phyloP scores from a whole-genome alignment of 2,329 filamentous ascomycete species.

The Nothopassalora personata region DNA sequence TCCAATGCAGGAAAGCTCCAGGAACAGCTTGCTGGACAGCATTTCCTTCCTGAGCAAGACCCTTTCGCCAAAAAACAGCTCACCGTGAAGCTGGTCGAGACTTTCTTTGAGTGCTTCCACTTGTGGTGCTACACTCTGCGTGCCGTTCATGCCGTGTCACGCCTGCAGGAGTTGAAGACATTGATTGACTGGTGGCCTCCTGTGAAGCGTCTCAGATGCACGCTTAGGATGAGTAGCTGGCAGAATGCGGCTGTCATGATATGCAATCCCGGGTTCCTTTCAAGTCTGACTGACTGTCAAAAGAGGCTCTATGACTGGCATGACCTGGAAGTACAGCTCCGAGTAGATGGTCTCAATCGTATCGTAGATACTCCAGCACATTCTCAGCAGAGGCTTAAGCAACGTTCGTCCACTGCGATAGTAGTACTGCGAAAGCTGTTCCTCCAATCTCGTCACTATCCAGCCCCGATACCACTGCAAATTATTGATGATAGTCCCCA shows the following conservation, averaged over 20 bases:
- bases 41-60: not conserved
- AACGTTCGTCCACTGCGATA: constrained; percentile 18
- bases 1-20: not conserved
- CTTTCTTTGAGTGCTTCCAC: not conserved
- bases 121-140: not conserved
- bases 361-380: constrained; percentile 22
- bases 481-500: constrained; percentile 17
- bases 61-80: not conserved
- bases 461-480: constrained; percentile 26
- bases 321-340: constrained; percentile 23
- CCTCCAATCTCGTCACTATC: constrained; percentile 26
- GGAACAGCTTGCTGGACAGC: not conserved
- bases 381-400: constrained; percentile 16
- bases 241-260: not conserved
- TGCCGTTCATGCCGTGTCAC: not conserved
- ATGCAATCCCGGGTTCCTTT: not conserved
- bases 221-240: not conserved
- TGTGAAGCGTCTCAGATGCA: not conserved
- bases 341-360: constrained; percentile 25
- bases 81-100: not conserved
- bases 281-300: constrained; percentile 3
- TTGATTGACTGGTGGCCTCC: not conserved
- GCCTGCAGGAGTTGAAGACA: not conserved
- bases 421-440: constrained; percentile 21
- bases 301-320: constrained; percentile 7